Evolutionary conservation across 2,329 filamentous ascomycete genomes (phyloP).

Genomic region (Dactylellina parvicollis): DNA sequence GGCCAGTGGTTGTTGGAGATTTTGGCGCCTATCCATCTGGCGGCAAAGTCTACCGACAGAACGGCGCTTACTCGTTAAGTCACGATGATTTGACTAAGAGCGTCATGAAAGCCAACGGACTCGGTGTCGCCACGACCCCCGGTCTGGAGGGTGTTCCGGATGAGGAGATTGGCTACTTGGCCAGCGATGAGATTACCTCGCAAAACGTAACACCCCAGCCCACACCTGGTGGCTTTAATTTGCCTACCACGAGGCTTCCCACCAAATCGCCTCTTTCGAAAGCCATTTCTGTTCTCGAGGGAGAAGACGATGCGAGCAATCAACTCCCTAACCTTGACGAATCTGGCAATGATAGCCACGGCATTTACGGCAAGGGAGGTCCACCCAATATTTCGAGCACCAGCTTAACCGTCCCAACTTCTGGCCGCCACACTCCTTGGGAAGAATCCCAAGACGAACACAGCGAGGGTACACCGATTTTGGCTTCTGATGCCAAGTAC

Average conservation of each 20-base stretch:
- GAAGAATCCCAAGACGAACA: slow-evolving; percentile 51
- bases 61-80: slow-evolving; percentile 73
- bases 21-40: slow-evolving; percentile 46
- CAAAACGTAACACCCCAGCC: slow-evolving; percentile 77
- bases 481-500: slow-evolving; percentile 52
- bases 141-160: slow-evolving; percentile 76
- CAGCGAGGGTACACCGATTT: slow-evolving; percentile 49
- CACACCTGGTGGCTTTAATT: slow-evolving; percentile 60
- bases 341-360: slow-evolving; percentile 35
- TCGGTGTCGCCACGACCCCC: slow-evolving; percentile 65
- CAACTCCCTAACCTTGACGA: slow-evolving; percentile 43
- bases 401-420: slow-evolving; percentile 45
- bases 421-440: slow-evolving; percentile 52
- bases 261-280: slow-evolving; percentile 46
- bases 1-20: slow-evolving; percentile 57
- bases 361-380: slow-evolving; percentile 32
- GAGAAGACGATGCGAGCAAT: slow-evolving; percentile 58
- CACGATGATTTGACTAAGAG: slow-evolving; percentile 70
- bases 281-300: slow-evolving; percentile 62
- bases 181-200: slow-evolving; percentile 82
- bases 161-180: slow-evolving; percentile 89
- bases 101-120: slow-evolving; percentile 53
- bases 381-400: slow-evolving; percentile 40
- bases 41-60: slow-evolving; percentile 42
- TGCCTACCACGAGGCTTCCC: slow-evolving; percentile 37